Base-by-base conservation (phyloP, 2,329 filamentous ascomycete species). In the Zymoseptoria brevis region DNA sequence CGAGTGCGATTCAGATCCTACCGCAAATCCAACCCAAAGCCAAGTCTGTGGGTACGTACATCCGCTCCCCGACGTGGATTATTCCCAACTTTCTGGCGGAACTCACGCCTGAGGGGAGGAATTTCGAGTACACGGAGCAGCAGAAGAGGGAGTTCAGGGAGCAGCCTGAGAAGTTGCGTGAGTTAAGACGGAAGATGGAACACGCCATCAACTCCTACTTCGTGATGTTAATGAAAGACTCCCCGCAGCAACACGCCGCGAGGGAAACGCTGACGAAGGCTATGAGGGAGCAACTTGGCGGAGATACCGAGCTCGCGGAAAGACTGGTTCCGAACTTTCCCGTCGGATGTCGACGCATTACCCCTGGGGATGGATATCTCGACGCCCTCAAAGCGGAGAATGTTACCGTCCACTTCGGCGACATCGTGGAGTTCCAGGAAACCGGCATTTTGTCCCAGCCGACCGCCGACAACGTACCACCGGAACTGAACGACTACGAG, bases 241-340 rank as follows among this genome's bases (percentile, higher is more conserved):
- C 75, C 1, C 72, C 73, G 48, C 75, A 76, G 11, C 85, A 84
- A 63, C 68, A 72, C 0, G 74, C 76, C 2, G 68, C 80, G 9
- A 76, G 77, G 1, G 74, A 78, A 1, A 73, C 75, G 26, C 85
- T 80, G 66, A 75, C 72, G 4, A 69, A 78, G 56, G 72, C 82
- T 50, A 86, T 87, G 81, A 74, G 74, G 30, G 66, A 76, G 35
- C 77, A 83, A 0, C 71, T 87, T 0, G 71, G 70, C 0, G 76
- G 78, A 57, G 82, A 84, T 59, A 80, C 83, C 0, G 78, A 82
- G 24, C 72, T 87, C 6, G 70, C 81, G 0, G 75, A 83, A 1
- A 74, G 77, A 22, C 75, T 79, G 3, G 69, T 77, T 3, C 77
- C 77, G 0, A 71, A 69, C 8, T 78, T 75, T 54, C 71, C 75